Evolutionary conservation across 345 rosid species (phyloP).

Genomic region (Eucalyptus marginata): DNA sequence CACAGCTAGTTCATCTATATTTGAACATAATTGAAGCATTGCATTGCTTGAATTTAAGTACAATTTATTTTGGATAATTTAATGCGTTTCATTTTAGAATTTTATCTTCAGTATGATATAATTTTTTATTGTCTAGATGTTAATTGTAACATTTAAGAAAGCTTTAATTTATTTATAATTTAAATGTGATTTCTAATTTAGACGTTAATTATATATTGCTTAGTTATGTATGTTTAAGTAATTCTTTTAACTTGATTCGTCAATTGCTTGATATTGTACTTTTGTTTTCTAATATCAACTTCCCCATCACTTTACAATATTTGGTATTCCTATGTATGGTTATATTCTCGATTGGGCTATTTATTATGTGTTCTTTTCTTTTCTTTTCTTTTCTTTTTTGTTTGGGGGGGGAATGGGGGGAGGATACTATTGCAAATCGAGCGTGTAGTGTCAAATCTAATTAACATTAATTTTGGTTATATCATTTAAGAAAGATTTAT

Average conservation of each 20-base stretch:
- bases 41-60: not conserved
- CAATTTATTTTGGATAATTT: not conserved
- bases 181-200: not conserved
- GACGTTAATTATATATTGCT: not conserved
- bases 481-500: not conserved
- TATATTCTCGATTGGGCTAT: not conserved
- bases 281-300: not conserved
- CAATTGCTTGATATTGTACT: not conserved
- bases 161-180: not conserved
- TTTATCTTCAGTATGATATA: not conserved
- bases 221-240: not conserved
- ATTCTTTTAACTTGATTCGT: not conserved
- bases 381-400: not conserved
- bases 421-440: not conserved
- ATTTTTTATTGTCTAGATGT: not conserved
- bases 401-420: too few species aligned
- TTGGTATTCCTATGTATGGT: not conserved
- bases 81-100: not conserved
- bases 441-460: not conserved
- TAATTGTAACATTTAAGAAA: not conserved
- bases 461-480: not conserved
- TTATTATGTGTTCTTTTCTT: not conserved
- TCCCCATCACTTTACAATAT: not conserved
- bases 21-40: not conserved
- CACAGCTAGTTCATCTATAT: not conserved